phyloP scores from a whole-genome alignment of 1,139 yeast species.

The Kodamaea sp. region DNA sequence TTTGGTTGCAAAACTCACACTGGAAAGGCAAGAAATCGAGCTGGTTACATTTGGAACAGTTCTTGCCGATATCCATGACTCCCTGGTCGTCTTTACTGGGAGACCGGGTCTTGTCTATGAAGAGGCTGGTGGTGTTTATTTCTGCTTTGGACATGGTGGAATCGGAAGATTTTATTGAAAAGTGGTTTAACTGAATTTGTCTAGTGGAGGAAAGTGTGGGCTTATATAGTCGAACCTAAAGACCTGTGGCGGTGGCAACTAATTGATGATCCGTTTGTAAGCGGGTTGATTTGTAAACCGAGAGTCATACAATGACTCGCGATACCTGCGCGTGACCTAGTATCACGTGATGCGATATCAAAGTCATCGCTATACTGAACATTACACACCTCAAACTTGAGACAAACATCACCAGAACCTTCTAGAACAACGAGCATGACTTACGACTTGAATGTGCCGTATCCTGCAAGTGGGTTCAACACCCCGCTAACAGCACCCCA shows the following conservation, averaged over 20 bases:
- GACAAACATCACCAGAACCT: conserved; percentile 2
- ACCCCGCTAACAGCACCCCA: conserved; percentile 43
- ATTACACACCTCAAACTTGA: too few species aligned
- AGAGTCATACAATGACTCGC: too few species aligned
- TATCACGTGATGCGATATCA: too few species aligned
- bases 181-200: too few species aligned
- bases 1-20: conserved; percentile 57
- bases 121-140: conserved; percentile 11
- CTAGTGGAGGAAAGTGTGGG: too few species aligned
- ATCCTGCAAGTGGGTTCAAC: conserved; percentile 64
- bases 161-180: too few species aligned
- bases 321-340: too few species aligned
- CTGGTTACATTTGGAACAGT: conserved; percentile 62
- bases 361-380: too few species aligned
- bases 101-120: conserved; percentile 12
- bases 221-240: too few species aligned
- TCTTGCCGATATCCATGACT: conserved; percentile 68
- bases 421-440: conserved; percentile 20
- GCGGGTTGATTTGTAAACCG: too few species aligned
- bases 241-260: too few species aligned
- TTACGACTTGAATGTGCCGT: conserved; percentile 78
- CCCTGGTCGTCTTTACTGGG: conserved; percentile 33
- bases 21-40: conserved; percentile 70
- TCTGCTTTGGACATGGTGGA: conserved; percentile 12
- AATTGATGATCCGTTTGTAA: too few species aligned